phyloP scores from a whole-genome alignment of 139 green algal genomes.

The Volvox reticuliferus region DNA sequence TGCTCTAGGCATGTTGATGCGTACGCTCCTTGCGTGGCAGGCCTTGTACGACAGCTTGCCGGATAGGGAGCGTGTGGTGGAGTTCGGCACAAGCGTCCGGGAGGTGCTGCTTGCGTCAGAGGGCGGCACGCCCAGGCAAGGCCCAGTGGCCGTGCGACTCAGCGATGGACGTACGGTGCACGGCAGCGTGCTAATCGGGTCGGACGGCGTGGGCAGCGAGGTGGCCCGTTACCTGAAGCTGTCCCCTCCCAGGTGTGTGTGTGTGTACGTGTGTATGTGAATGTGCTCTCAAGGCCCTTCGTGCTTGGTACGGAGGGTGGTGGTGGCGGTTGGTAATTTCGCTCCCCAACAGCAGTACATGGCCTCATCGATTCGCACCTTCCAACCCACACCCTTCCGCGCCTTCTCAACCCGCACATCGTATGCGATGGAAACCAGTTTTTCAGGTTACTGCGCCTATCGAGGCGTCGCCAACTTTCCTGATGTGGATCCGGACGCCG shows the following conservation, averaged over 20 bases:
- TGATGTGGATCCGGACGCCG: neutral
- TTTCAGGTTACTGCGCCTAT: slow-evolving; percentile 38
- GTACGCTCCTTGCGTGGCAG: neutral
- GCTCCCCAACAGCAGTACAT: no score
- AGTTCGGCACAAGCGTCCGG: neutral
- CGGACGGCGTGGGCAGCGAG: slow-evolving; percentile 43
- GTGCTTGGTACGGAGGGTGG: no score
- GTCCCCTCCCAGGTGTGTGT: slow-evolving; percentile 15
- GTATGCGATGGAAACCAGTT: neutral
- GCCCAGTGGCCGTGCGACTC: slow-evolving; percentile 5
- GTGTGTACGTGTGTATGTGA: neutral
- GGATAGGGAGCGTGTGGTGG: neutral
- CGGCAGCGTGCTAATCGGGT: slow-evolving; percentile 38
- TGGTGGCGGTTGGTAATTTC: no score
- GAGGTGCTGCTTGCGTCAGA: neutral
- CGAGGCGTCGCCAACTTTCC: slow-evolving; percentile 61
- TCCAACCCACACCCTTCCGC: no score
- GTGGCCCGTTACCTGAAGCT: slow-evolving; percentile 45
- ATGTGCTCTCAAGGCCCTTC: no score
- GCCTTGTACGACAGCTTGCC: slow-evolving; percentile 38
- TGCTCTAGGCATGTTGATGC: no score
- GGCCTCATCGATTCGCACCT: no score
- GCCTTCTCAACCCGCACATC: neutral
- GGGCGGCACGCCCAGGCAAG: neutral
- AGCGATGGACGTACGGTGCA: slow-evolving; percentile 20